Percentiles rank a stretch among this genome's conserved stretches.
Evolutionary conservation across 768 basidiomycete genomes (phyloP).

Genomic region (Sistotremastrum niveocremeum): DNA sequence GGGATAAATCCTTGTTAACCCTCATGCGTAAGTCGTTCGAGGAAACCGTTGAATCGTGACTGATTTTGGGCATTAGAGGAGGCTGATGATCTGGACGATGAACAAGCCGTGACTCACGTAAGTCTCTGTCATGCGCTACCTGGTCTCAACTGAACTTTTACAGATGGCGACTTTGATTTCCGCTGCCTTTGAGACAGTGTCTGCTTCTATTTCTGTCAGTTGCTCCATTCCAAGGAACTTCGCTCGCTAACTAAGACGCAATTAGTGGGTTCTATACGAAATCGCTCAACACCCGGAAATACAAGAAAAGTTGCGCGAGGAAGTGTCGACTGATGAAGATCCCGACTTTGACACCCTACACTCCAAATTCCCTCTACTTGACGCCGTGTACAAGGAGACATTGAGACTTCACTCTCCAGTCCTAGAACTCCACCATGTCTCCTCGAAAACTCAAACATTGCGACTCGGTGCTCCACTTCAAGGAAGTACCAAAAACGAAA

Average conservation of each 20-base stretch:
- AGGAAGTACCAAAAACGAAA: constrained; percentile 26
- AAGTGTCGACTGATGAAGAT: constrained; percentile 31
- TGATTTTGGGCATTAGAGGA: background rate
- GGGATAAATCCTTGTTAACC: constrained; percentile 37
- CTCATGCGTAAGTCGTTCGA: constrained; percentile 32
- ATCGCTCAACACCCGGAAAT: constrained; percentile 36
- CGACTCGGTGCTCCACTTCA: constrained; percentile 41
- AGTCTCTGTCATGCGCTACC: background rate
- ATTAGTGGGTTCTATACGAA: constrained; percentile 54
- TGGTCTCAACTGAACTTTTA: constrained; percentile 1
- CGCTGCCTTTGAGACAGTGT: constrained; percentile 29
- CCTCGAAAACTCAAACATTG: constrained; percentile 35
- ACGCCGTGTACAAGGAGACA: constrained; percentile 49
- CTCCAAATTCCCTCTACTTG: constrained; percentile 36
- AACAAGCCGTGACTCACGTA: constrained; percentile 1
- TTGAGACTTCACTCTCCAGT: constrained; percentile 50
- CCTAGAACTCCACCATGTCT: constrained; percentile 54
- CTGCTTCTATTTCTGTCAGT: constrained; percentile 16
- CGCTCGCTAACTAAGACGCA: constrained; percentile 2
- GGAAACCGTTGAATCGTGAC: background rate
- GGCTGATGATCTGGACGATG: constrained; percentile 1
- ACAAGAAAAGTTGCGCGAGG: constrained; percentile 45
- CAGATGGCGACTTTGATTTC: constrained; percentile 13
- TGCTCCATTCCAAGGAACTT: background rate
- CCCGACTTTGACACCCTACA: constrained; percentile 40